A percentile compares a stretch with the other conserved stretches of the same genome.
Evolutionary conservation across 2,329 filamentous ascomycete genomes (phyloP).

Genomic region (Lecanosticta acicola): DNA sequence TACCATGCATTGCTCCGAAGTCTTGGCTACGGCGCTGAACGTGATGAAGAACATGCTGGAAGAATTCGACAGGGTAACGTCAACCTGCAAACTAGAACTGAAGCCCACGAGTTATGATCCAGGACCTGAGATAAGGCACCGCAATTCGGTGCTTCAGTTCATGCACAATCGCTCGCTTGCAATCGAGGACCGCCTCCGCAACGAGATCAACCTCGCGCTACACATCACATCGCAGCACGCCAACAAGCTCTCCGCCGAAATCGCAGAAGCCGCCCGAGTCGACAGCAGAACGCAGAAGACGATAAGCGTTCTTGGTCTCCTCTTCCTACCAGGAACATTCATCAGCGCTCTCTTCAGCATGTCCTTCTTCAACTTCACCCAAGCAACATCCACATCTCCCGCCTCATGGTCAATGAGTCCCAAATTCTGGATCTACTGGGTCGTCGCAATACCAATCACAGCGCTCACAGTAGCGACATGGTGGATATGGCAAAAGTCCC

Average conservation of each 20-base stretch:
- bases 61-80: neutral
- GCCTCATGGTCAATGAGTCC: constrained; percentile 10
- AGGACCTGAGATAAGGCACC: constrained; percentile 7
- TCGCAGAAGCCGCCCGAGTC: constrained; percentile 15
- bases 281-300: constrained; percentile 22
- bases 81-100: neutral
- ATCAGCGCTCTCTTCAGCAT: constrained; percentile 21
- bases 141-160: constrained; percentile 15
- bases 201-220: constrained; percentile 27
- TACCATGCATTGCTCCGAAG: constrained; percentile 20
- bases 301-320: constrained; percentile 21
- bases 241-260: constrained; percentile 14
- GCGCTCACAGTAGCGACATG: constrained; percentile 9
- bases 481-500: constrained; percentile 12
- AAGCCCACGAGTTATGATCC: neutral
- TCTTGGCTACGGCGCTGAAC: constrained; percentile 11
- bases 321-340: constrained; percentile 25
- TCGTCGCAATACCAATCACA: constrained; percentile 13
- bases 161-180: constrained; percentile 18
- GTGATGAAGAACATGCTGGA: constrained; percentile 15
- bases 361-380: constrained; percentile 17
- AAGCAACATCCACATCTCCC: neutral
- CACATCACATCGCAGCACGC: constrained; percentile 23
- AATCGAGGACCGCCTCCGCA: constrained; percentile 20
- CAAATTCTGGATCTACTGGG: constrained; percentile 18